A percentile compares a stretch with the other conserved stretches of the same genome.
These are phyloP conservation scores for Trebouxiophyceae sp. DNA, from an alignment of 163 green algal genomes.

Conservation along the genomic window DNA sequence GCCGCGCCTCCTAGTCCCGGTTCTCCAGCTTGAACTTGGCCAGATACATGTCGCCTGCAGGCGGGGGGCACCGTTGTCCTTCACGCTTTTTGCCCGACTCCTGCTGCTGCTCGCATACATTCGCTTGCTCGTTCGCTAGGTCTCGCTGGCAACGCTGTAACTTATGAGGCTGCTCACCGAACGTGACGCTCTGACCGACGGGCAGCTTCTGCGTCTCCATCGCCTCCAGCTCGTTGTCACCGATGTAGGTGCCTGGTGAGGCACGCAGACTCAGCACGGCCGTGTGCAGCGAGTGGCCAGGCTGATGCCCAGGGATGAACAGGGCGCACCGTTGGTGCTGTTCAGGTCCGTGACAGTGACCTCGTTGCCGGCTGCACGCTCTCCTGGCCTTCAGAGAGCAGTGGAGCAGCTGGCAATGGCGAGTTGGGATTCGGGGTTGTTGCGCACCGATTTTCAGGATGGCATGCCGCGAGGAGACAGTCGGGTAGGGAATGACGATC, in stretches of 20 bases:
- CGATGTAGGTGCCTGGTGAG: slow-evolving; percentile 55
- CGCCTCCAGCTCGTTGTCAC: slow-evolving; percentile 52
- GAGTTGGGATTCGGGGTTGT: no score
- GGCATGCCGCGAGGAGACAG: slow-evolving; percentile 56
- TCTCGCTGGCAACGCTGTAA: not conserved
- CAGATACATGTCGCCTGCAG: slow-evolving; percentile 14
- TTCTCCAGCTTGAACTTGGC: slow-evolving; percentile 17
- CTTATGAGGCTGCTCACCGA: slow-evolving; percentile 25
- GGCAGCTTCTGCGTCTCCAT: slow-evolving; percentile 39
- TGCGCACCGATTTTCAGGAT: slow-evolving; percentile 45
- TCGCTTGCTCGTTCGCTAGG: not conserved
- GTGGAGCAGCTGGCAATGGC: no score
- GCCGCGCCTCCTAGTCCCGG: no score
- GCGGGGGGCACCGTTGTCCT: not conserved
- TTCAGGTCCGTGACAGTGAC: slow-evolving; percentile 58
- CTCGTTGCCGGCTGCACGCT: slow-evolving; percentile 38
- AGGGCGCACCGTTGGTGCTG: slow-evolving; percentile 70
- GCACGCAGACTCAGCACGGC: no score
- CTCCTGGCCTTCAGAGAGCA: no score
- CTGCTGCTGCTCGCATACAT: not conserved
- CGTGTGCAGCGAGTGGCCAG: no score
- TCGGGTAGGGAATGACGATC: slow-evolving; percentile 56
- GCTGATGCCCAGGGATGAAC: no score
- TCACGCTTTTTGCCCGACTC: not conserved
- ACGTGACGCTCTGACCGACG: slow-evolving; percentile 37